Evolutionary conservation across 257 asterid species (phyloP), one percentile per base, ranked within the genome.

Genomic region (Fraxinus excelsior): DNA sequence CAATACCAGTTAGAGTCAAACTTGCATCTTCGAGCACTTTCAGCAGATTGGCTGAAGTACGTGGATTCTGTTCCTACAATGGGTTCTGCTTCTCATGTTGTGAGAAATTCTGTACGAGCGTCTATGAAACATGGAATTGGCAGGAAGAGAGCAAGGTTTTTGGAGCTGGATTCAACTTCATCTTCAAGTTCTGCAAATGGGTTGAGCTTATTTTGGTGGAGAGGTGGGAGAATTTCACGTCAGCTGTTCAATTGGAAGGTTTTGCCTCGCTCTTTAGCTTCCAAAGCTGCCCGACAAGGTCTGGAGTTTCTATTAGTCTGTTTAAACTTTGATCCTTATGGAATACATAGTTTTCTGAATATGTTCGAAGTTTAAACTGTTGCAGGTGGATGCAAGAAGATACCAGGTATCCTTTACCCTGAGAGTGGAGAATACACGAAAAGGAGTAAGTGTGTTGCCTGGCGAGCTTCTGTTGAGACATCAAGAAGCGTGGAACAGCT

Each of bases 211-310:
- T 92, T 91, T 83, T 96, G 99, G 99, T 92, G 98, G 99, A 91
- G 98, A 84, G 99, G 99, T 76, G 96, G 97, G 75, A 87, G 88
- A 82, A 87, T 87, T 76, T 96, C 99, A n/a, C 90, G 96, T 65
- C 75, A 69, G 80, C 89, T 96, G 76, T 90, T 96, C 85, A 87
- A 80, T 80, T 92, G 94, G 91, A 92, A 92, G 87, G 94, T 86
- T 76, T 78, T 96, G 80, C 99, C 99, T 72, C 88, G 73, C 78
- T 78, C 92, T 38, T 82, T 91, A 87, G 98, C 88, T 82, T 86
- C 87, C 72, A 93, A 93, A 87, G 98, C 98, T 87, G 97, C 97
- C 62, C 94, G 99, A 44, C 96, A 88, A 91, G 99, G 99, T 96
- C 78, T 69, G 49, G 32, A 49, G 67, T 38, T 84, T 85, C 78